Base-by-base conservation (phyloP, 805 yeast genomes). In the Hemisphaericaspora nanyangensis region DNA sequence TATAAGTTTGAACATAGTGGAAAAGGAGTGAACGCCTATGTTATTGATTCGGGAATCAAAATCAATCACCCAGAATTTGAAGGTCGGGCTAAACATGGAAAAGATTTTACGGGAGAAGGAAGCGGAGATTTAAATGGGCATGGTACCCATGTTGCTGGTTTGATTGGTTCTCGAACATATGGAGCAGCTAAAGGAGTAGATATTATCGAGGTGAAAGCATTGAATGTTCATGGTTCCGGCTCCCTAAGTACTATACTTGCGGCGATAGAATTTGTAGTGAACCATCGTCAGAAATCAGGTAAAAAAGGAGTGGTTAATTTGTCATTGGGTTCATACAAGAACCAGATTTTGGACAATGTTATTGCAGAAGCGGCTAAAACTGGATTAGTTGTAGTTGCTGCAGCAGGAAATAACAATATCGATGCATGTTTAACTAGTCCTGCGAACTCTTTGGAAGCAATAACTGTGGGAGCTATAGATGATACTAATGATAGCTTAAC, bases 381-480 rank as follows among this genome's bases (percentile, higher is more conserved):
- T 0, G 96, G 96, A 0, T 55, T 89, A 27, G 71, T 83, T 1
- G 63, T 85, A 17, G 85, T 82, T 17, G 88, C 73, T 5, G 96
- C 96, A 0, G 96, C 96, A 0, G 98, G 98, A 1, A 90, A 90
- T 58, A 71, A 82, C 19, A 79, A 81, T 47, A 58, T 76, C 16
- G 79, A 87, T 55, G 95, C 97, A 0, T 90, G 97, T 52, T 58
- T 68, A 42, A 76, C 81, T n/a, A 85, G 95, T 40, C 97, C 97
- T 0, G 95, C 95, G 1, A 82, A 91, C 26, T 82, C 91, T 1
- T 64, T 63, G 1, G 65, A 65, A 35, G 88, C 86, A 0, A 76
- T 87, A 3, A 80, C 95, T 0, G 95, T 90, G 6, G 97, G 96
- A 1, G 95, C 96, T 3, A 78, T 89, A 35, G 91, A 88, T 52